Conservation (phyloP, 352 stramenopile species). For the Phytophthora niederhauseri region DNA sequence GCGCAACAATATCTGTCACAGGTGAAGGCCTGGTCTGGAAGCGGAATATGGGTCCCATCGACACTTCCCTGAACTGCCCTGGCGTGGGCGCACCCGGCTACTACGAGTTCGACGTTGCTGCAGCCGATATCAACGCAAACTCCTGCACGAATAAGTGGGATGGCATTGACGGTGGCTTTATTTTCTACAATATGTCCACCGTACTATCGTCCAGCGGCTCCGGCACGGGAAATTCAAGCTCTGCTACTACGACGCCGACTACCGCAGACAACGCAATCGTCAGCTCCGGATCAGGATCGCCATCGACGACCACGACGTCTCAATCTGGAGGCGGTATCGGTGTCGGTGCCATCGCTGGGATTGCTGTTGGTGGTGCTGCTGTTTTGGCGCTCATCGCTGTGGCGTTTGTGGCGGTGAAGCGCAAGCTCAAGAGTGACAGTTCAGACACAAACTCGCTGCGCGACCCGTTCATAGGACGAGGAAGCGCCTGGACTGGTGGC, state of each 20-base stretch:
- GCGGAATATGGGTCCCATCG: slow-evolving; percentile 3
- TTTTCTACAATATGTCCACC: slow-evolving; percentile 12
- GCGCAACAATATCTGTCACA: slow-evolving; percentile 7
- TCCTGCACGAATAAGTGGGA: slow-evolving; percentile 4
- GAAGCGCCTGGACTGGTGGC: neutral
- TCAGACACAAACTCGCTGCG: neutral
- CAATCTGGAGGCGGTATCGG: too few species aligned
- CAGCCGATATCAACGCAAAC: neutral
- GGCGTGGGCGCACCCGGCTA: neutral
- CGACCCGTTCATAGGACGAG: neutral
- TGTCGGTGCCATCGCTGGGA: neutral
- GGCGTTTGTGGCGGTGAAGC: neutral
- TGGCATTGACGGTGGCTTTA: slow-evolving; percentile 1
- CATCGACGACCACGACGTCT: neutral
- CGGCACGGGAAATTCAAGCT: too few species aligned
- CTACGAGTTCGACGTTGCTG: slow-evolving; percentile 14
- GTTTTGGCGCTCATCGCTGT: neutral
- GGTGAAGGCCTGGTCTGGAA: neutral
- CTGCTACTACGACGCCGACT: too few species aligned
- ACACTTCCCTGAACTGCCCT: slow-evolving; percentile 3
- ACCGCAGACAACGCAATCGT: neutral
- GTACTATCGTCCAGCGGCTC: neutral
- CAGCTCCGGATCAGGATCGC: slow-evolving; percentile 1
- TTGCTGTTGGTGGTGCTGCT: neutral
- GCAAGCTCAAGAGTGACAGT: neutral